Evolutionary conservation across 1,139 yeast genomes (phyloP), one percentile per base, ranked within the genome.

Genomic region (Geotrichum histeridarum): DNA sequence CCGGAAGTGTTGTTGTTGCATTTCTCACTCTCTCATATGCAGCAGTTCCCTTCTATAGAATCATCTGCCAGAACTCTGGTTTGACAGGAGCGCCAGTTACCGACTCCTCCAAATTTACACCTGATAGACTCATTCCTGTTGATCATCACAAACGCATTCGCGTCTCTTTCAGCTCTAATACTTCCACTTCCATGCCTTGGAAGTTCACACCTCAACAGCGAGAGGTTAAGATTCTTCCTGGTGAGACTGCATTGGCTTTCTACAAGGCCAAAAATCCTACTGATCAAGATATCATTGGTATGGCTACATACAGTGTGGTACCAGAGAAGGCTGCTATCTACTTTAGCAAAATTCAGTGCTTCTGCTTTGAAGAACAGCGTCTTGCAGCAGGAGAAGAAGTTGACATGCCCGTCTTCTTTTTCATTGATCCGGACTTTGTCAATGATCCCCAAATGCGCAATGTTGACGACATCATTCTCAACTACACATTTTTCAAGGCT

Each of bases 391-490:
- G 98, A 6, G 99, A 94, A 73, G 98, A 93, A 69, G 96, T 94
- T 14, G 99, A 94, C 67, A 93, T 94, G 99, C 99, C 99, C 0
- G 91, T 93, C 15, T 94, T 94, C 73, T 94, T 94, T 79, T 94
- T 94, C 70, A 87, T 94, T 54, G 99, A 94, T 67, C 99, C 99
- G 0, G 99, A 94, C 62, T 93, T 88, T 71, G 95, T 95, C 47
- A 84, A 85, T 59, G 99, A 94, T 68, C 98, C 99, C 8, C 78
- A 83, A 44, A 88, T 93, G 94, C 81, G 94, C 69, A 86, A 88
- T 65, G 84, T 91, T 48, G 94, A 90, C 64, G 96, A 91, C 67
- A 80, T 93, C 48, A 90, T 93, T 27, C 78, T 93, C 64, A 95
- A 93, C 70, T 93, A 93, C 68, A 87, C 98, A 0, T 93, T 93